These are phyloP conservation scores for Orobanche coerulescens DNA, from an alignment of 257 asterid species.

Conservation along the genomic window DNA sequence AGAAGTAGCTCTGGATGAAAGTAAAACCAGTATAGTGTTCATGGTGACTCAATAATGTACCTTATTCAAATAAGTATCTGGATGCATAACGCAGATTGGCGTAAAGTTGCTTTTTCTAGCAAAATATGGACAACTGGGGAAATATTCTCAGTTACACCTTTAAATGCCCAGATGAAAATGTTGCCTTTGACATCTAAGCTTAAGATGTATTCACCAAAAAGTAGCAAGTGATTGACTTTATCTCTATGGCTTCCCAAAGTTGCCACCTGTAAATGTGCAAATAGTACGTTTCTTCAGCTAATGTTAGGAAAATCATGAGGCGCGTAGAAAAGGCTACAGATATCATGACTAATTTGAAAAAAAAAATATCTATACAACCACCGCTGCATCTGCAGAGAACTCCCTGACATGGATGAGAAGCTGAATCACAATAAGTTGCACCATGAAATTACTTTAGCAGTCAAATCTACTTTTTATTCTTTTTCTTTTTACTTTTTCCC, in stretches of 20 bases:
- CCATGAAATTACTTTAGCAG: background rate
- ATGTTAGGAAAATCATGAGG: background rate
- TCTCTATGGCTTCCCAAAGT: constrained; percentile 55
- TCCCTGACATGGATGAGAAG: background rate
- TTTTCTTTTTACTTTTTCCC: no score
- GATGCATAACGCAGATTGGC: constrained; percentile 76
- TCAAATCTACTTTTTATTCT: background rate
- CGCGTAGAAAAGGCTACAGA: background rate
- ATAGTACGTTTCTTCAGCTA: background rate
- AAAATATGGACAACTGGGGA: constrained; percentile 50
- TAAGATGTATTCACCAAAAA: constrained; percentile 53
- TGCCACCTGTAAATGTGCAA: constrained; percentile 41
- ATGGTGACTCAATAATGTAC: constrained; percentile 24
- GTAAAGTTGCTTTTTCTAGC: constrained; percentile 40
- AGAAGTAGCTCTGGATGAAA: constrained; percentile 10
- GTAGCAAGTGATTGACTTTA: constrained; percentile 47
- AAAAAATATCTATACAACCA: background rate
- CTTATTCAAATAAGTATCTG: constrained; percentile 78
- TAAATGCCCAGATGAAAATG: constrained; percentile 63
- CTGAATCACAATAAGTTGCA: background rate
- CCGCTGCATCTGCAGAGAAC: background rate
- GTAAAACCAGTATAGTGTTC: background rate
- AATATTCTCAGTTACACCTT: constrained; percentile 33
- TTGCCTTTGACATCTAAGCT: constrained; percentile 57
- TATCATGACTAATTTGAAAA: background rate